These are phyloP conservation scores for Ascochyta lentis DNA, from an alignment of 2,329 filamentous ascomycete genomes.

Conservation along the genomic window DNA sequence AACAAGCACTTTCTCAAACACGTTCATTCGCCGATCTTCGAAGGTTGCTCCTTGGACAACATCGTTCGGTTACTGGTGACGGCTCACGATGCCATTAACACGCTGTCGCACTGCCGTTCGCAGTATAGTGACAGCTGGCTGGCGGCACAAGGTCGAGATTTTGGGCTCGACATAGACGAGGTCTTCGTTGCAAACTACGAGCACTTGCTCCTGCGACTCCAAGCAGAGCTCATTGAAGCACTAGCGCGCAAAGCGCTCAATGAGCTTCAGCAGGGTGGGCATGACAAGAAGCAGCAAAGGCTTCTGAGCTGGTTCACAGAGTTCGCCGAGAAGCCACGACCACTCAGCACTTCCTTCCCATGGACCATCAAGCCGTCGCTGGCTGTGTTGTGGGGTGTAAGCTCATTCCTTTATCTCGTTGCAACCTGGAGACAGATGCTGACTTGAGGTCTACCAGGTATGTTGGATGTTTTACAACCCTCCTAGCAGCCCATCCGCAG, in stretches of 20 bases:
- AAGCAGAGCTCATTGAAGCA: slow-evolving; percentile 43
- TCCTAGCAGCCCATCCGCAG: slow-evolving; percentile 9
- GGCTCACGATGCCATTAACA: slow-evolving; percentile 43
- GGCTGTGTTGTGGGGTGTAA: slow-evolving; percentile 52
- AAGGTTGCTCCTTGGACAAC: slow-evolving; percentile 38
- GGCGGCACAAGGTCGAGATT: slow-evolving; percentile 36
- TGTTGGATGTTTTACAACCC: slow-evolving; percentile 51
- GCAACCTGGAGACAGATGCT: not conserved
- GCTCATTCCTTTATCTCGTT: not conserved
- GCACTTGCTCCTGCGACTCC: slow-evolving; percentile 51
- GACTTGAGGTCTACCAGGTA: slow-evolving; percentile 22
- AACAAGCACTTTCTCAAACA: slow-evolving; percentile 47
- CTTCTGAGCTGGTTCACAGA: slow-evolving; percentile 50
- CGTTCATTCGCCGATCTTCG: slow-evolving; percentile 35
- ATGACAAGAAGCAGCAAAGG: slow-evolving; percentile 44
- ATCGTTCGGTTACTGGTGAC: slow-evolving; percentile 35
- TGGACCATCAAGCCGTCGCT: slow-evolving; percentile 55
- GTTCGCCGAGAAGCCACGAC: slow-evolving; percentile 49
- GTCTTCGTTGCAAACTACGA: slow-evolving; percentile 53
- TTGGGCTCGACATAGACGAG: slow-evolving; percentile 43
- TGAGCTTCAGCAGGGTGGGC: slow-evolving; percentile 34
- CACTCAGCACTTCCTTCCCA: slow-evolving; percentile 49
- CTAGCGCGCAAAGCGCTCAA: slow-evolving; percentile 38
- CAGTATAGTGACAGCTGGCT: slow-evolving; percentile 43
- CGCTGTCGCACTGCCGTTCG: slow-evolving; percentile 33